phyloP scores from a whole-genome alignment of 768 basidiomycete genomes.

The Tricholoma hemisulphureum region DNA sequence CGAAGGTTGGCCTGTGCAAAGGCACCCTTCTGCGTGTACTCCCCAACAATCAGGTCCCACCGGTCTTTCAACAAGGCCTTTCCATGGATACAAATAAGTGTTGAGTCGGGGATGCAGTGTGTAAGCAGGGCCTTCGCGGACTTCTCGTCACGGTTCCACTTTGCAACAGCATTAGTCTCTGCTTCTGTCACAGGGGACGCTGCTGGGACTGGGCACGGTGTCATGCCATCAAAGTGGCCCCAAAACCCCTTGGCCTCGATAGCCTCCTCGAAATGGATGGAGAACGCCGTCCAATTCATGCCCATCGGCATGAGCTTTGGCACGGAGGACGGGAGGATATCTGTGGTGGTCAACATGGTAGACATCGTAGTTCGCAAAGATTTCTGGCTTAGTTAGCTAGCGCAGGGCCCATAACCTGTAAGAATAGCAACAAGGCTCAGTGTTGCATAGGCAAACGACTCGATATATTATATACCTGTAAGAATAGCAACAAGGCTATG shows the following conservation, averaged over 20 bases:
- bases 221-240: neutral
- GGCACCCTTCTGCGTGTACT: conserved; percentile 32
- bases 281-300: neutral
- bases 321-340: neutral
- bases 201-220: too few relatives aligned
- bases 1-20: conserved; percentile 27
- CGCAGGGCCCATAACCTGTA: neutral
- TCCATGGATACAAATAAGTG: conserved; percentile 19
- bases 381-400: neutral
- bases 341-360: neutral
- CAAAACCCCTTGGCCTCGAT: neutral
- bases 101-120: conserved; percentile 30
- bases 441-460: too few relatives aligned
- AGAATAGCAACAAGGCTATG: too few relatives aligned
- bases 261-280: neutral
- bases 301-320: neutral
- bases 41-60: conserved; percentile 29
- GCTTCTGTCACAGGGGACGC: too few relatives aligned
- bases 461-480: too few relatives aligned
- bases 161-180: too few relatives aligned
- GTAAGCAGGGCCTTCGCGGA: conserved; percentile 15
- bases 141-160: too few relatives aligned
- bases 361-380: too few relatives aligned
- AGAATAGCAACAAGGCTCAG: neutral
- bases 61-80: conserved; percentile 24